Evolutionary conservation across 257 asterid species (phyloP).

Genomic region (Petunia secreta): DNA sequence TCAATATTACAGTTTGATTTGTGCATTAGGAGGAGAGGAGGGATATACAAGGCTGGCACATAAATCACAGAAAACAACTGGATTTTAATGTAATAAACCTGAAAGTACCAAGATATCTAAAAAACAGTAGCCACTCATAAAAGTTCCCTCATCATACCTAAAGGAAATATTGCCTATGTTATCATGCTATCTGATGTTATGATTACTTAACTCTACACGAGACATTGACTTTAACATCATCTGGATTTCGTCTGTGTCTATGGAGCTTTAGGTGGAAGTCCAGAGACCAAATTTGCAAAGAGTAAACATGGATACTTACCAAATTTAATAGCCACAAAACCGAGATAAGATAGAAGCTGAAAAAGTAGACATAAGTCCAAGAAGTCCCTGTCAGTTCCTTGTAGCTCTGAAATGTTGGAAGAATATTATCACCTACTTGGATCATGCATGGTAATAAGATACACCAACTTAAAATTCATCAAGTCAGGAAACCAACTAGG

Average conservation of each 20-base stretch:
- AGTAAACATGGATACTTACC: conserved; percentile 49
- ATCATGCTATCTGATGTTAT: not conserved
- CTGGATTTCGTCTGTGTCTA: not conserved
- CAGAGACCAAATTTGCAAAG: not conserved
- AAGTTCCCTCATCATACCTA: not conserved
- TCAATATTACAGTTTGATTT: not conserved
- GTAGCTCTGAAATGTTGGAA: conserved; percentile 73
- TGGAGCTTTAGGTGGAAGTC: not conserved
- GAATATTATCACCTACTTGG: conserved; percentile 25
- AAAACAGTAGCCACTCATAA: not conserved
- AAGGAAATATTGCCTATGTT: not conserved
- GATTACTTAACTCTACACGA: not conserved
- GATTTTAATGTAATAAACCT: not conserved
- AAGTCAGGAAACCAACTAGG: not conserved
- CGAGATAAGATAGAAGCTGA: conserved; percentile 90
- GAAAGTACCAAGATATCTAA: too few species aligned
- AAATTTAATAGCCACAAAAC: conserved; percentile 77
- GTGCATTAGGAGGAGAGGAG: not conserved
- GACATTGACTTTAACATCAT: not conserved
- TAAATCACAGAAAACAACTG: not conserved
- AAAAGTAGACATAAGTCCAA: conserved; percentile 76
- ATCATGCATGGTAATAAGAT: not conserved
- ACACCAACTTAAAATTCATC: not conserved
- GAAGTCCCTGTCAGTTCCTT: conserved; percentile 70
- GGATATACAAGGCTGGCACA: not conserved